These are phyloP conservation scores for Naganishia randhawae DNA, from an alignment of 768 basidiomycete genomes.

Conservation along the genomic window DNA sequence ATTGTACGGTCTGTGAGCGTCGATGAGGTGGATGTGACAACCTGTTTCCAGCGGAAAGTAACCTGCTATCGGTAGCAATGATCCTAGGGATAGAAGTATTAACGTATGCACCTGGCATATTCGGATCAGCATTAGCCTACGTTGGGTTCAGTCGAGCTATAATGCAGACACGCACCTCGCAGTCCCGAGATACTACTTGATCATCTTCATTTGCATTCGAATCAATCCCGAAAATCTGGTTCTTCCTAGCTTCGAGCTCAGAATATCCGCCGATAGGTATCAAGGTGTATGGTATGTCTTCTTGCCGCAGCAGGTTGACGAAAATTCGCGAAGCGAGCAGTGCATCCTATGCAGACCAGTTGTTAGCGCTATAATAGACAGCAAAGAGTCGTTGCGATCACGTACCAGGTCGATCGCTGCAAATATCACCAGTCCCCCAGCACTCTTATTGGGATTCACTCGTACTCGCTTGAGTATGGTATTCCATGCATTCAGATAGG, in stretches of 20 bases:
- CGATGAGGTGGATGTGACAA: slow-evolving; percentile 86
- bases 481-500: slow-evolving; percentile 47
- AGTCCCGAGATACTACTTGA: slow-evolving; percentile 12
- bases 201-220: slow-evolving; percentile 13
- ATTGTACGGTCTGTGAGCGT: slow-evolving; percentile 86
- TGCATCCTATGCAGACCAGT: slow-evolving; percentile 58
- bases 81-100: slow-evolving; percentile 87
- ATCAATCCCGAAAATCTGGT: slow-evolving; percentile 63
- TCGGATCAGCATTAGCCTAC: neutral
- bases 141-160: neutral
- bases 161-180: slow-evolving; percentile 18
- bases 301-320: slow-evolving; percentile 80
- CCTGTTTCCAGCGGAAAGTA: slow-evolving; percentile 46
- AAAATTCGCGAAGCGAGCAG: slow-evolving; percentile 88
- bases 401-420: slow-evolving; percentile 46
- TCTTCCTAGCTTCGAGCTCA: slow-evolving; percentile 65
- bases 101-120: slow-evolving; percentile 62
- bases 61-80: slow-evolving; percentile 74
- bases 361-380: neutral
- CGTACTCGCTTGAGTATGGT: slow-evolving; percentile 45
- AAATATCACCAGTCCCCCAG: slow-evolving; percentile 47
- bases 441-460: slow-evolving; percentile 38
- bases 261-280: slow-evolving; percentile 82
- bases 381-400: neutral
- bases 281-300: slow-evolving; percentile 85